These are phyloP conservation scores for Cenchrus purpureus DNA, from an alignment of 176 grass and related monocot genomes.

Conservation along the genomic window DNA sequence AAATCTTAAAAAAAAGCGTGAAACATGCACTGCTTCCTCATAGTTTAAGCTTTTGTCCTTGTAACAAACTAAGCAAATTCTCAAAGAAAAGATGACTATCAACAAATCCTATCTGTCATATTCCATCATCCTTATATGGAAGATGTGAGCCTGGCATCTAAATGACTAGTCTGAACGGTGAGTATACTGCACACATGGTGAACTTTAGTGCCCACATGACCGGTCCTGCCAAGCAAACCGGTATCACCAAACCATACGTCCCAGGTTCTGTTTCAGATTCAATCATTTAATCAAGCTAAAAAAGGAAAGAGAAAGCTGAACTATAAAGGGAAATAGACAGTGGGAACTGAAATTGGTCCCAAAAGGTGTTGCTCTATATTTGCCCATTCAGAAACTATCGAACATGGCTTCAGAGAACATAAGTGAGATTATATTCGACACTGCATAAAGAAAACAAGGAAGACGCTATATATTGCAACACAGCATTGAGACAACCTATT, in stretches of 20 bases:
- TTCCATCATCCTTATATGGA: not conserved
- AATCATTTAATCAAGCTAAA: conserved; percentile 3
- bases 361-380: not conserved
- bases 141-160: not conserved
- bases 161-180: not conserved
- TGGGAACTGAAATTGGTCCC: not conserved
- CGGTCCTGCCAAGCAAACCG: not conserved
- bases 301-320: not conserved
- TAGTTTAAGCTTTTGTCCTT: not conserved
- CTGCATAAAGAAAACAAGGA: not conserved
- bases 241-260: conserved; percentile 10
- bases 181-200: not conserved
- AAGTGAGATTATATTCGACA: not conserved
- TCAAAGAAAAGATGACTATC: not conserved
- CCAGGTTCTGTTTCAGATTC: not conserved
- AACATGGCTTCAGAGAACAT: not conserved
- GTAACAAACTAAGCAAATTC: conserved; percentile 19
- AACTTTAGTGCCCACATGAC: not conserved
- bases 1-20: not conserved
- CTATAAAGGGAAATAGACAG: not conserved
- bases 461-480: not conserved
- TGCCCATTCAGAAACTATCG: not conserved
- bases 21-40: not conserved
- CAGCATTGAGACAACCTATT: not conserved
- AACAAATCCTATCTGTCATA: not conserved